phyloP scores from a whole-genome alignment of 2,329 filamentous ascomycete genomes.

The Ophiosphaerella narmari region DNA sequence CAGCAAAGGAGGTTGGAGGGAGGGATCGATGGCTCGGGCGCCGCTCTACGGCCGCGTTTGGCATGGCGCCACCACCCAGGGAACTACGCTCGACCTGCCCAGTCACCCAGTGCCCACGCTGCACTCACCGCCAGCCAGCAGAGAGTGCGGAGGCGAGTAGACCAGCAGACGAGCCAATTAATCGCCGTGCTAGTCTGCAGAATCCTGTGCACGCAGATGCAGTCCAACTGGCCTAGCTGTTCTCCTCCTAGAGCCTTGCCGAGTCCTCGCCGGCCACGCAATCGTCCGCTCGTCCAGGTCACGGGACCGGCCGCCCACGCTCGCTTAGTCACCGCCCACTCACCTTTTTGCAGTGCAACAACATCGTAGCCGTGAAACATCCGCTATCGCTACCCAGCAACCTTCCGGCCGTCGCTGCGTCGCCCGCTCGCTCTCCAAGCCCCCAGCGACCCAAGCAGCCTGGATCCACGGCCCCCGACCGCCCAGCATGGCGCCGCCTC shows the following conservation, averaged over 20 bases:
- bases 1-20: slow-evolving; percentile 5
- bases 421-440: slow-evolving; percentile 34
- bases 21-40: slow-evolving; percentile 1
- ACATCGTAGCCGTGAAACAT: slow-evolving; percentile 24
- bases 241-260: too few species aligned
- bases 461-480: slow-evolving; percentile 29
- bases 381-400: slow-evolving; percentile 9
- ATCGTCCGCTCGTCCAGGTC: neutral
- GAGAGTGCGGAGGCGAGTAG: neutral
- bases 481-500: slow-evolving; percentile 83
- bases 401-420: slow-evolving; percentile 21
- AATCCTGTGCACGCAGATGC: too few species aligned
- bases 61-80: neutral
- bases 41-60: neutral
- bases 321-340: slow-evolving; percentile 23
- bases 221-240: too few species aligned
- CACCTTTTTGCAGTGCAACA: slow-evolving; percentile 19
- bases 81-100: too few species aligned
- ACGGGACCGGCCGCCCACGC: neutral
- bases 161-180: neutral
- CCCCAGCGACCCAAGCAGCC: slow-evolving; percentile 32
- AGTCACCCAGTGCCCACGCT: neutral
- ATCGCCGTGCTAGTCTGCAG: neutral
- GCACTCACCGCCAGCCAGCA: slow-evolving; percentile 2
- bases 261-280: neutral